These are phyloP conservation scores for Albifimbria verrucaria DNA, from an alignment of 2,329 filamentous ascomycete genomes.

Conservation along the genomic window DNA sequence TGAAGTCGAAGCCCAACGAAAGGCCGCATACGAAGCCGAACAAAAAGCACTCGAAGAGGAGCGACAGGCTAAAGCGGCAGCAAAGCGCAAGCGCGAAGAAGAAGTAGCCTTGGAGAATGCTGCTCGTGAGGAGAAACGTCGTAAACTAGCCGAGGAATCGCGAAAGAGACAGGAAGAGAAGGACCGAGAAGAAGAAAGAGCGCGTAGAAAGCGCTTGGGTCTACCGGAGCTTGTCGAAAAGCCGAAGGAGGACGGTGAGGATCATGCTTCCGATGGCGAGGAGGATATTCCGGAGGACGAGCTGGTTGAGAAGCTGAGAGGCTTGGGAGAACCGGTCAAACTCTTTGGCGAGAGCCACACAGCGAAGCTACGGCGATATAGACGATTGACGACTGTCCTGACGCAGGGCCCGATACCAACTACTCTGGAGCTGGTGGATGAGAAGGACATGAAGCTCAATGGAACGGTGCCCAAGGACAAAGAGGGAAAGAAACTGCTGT, in stretches of 20 bases:
- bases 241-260: conserved; percentile 35
- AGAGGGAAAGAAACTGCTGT: conserved; percentile 68
- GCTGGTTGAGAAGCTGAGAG: conserved; percentile 64
- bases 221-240: conserved; percentile 65
- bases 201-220: conserved; percentile 71
- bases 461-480: conserved; percentile 59
- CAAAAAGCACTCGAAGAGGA: conserved; percentile 72
- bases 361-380: conserved; percentile 67
- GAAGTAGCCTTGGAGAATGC: conserved; percentile 70
- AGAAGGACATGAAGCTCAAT: conserved; percentile 84
- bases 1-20: conserved; percentile 79
- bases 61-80: conserved; percentile 64
- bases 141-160: conserved; percentile 77
- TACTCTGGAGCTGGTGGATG: conserved; percentile 72
- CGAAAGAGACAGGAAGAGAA: conserved; percentile 65
- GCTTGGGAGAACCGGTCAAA: conserved; percentile 66
- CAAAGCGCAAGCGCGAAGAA: conserved; percentile 88
- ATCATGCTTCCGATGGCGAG: conserved; percentile 39
- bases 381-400: conserved; percentile 58
- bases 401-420: conserved; percentile 83
- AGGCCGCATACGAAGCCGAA: conserved; percentile 76
- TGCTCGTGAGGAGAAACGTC: conserved; percentile 76
- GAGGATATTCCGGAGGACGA: conserved; percentile 71
- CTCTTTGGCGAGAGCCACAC: conserved; percentile 81
- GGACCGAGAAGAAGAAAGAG: conserved; percentile 69